These are phyloP conservation scores for Lactarius sp. DNA, from an alignment of 768 basidiomycete species.

Conservation along the genomic window DNA sequence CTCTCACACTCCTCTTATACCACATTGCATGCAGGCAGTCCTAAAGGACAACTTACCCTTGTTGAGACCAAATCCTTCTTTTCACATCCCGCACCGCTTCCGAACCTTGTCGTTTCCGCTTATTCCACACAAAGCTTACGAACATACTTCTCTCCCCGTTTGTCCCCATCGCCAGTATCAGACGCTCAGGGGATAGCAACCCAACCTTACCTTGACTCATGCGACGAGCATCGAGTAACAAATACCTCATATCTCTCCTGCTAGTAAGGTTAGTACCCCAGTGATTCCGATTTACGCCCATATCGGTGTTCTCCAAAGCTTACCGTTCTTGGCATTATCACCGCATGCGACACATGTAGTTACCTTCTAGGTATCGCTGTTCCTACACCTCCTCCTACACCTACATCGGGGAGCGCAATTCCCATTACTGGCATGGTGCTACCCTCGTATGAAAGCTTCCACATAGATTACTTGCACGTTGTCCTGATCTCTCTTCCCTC, in stretches of 20 bases:
- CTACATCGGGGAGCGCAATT: not conserved
- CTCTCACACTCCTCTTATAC: too few relatives aligned
- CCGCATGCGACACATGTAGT: slow-evolving; percentile 9
- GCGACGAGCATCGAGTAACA: not conserved
- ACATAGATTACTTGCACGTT: slow-evolving; percentile 21
- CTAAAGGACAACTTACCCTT: not conserved
- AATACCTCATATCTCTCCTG: not conserved
- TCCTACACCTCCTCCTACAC: slow-evolving; percentile 2
- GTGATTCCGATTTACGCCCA: slow-evolving; percentile 20
- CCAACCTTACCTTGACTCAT: not conserved
- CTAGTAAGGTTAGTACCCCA: slow-evolving; percentile 6
- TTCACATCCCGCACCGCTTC: slow-evolving; percentile 16
- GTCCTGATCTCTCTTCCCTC: slow-evolving; percentile 6
- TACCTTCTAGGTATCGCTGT: slow-evolving; percentile 11
- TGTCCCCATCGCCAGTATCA: not conserved
- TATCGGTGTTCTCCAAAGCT: slow-evolving; percentile 13
- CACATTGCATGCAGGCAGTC: not conserved
- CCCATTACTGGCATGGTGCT: slow-evolving; percentile 7
- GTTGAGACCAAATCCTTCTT: not conserved
- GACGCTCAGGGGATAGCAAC: not conserved
- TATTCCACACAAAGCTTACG: not conserved
- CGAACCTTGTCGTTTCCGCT: slow-evolving; percentile 21
- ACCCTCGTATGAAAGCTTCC: slow-evolving; percentile 14
- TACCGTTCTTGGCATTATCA: slow-evolving; percentile 19
- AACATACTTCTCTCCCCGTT: not conserved